Conservation (phyloP, 805 yeast species). For the Saturnispora zaruensis region DNA sequence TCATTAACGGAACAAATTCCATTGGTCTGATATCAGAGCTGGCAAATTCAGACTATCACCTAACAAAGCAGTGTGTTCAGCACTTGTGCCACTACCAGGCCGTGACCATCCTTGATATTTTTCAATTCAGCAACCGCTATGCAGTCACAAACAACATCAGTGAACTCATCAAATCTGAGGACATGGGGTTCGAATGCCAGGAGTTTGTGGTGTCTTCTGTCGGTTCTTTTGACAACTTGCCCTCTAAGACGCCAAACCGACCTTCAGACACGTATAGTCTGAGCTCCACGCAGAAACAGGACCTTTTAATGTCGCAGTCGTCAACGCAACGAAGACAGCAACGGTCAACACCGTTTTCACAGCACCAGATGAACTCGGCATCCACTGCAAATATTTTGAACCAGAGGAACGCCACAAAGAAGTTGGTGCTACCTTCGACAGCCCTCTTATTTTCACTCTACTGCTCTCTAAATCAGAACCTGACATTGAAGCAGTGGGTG, state of each 20-base stretch:
- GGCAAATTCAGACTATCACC: slow-evolving; percentile 69
- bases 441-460: slow-evolving; percentile 65
- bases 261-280: background rate
- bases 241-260: slow-evolving; percentile 15
- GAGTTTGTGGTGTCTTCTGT: slow-evolving; percentile 55
- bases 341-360: background rate
- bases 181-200: slow-evolving; percentile 77
- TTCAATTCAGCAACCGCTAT: slow-evolving; percentile 81
- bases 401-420: slow-evolving; percentile 5
- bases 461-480: slow-evolving; percentile 69
- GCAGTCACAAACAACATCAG: slow-evolving; percentile 80
- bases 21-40: slow-evolving; percentile 65
- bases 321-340: background rate
- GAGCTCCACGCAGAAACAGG: background rate
- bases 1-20: slow-evolving; percentile 81
- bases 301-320: background rate
- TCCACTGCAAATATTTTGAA: background rate
- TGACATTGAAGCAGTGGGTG: slow-evolving; percentile 75
- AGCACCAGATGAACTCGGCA: slow-evolving; percentile 5
- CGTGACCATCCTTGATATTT: slow-evolving; percentile 72
- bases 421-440: slow-evolving; percentile 45
- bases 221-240: slow-evolving; percentile 26
- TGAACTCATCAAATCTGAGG: slow-evolving; percentile 51
- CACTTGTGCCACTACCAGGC: slow-evolving; percentile 88
- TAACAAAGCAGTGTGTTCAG: slow-evolving; percentile 81